Conservation (phyloP, 169 alveolate genomes). For the Plasmodium relictum region DNA sequence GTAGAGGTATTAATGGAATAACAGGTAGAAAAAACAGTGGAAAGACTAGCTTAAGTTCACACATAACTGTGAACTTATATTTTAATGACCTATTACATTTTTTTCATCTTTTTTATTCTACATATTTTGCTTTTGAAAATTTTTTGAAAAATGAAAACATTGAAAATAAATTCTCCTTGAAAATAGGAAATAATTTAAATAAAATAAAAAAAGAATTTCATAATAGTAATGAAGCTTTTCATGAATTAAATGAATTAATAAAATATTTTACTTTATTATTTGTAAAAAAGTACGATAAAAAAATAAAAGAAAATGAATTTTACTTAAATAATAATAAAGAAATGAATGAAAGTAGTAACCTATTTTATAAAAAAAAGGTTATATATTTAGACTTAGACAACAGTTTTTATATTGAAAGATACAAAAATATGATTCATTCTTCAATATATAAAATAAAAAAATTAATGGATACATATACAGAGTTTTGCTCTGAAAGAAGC, state of each 20-base stretch:
- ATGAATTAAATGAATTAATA: conserved; percentile 20
- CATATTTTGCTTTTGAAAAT: conserved; percentile 44
- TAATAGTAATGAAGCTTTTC: conserved; percentile 2
- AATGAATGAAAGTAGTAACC: background rate
- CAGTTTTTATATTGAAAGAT: conserved; percentile 71
- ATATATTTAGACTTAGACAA: conserved; percentile 65
- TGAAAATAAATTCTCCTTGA: conserved; percentile 19
- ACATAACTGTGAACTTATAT: conserved; percentile 72
- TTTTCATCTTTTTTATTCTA: conserved; percentile 71
- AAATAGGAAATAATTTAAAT: background rate
- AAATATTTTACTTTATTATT: conserved; percentile 34
- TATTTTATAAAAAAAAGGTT: conserved; percentile 42
- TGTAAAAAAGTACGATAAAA: conserved; percentile 12
- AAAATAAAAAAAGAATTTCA: conserved; percentile 14
- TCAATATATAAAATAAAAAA: conserved; percentile 61
- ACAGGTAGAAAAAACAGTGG: conserved; percentile 57
- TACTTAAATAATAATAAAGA: background rate
- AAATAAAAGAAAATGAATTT: background rate
- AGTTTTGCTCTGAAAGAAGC: conserved; percentile 40
- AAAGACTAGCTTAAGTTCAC: conserved; percentile 60
- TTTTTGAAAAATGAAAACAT: conserved; percentile 62
- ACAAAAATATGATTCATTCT: conserved; percentile 69
- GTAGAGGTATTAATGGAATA: conserved; percentile 63
- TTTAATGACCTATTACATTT: conserved; percentile 68
- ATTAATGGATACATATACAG: conserved; percentile 24